phyloP scores from a whole-genome alignment of 768 basidiomycete species.

The Kwoniella europaea region DNA sequence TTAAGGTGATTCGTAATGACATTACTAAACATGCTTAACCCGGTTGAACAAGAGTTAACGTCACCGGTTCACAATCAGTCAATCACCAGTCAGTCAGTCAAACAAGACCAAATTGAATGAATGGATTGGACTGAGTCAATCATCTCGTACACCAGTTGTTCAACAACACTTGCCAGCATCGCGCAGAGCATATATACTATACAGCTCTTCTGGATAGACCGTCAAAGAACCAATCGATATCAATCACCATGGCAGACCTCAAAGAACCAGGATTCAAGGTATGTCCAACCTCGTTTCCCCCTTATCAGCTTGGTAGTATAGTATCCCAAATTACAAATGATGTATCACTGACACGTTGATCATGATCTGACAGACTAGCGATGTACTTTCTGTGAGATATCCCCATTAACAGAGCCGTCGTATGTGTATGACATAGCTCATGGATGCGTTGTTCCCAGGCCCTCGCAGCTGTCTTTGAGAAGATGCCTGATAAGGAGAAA shows the following conservation, averaged over 20 bases:
- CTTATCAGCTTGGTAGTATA: not conserved
- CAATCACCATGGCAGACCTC: slow-evolving; percentile 47
- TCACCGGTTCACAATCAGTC: not conserved
- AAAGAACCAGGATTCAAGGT: slow-evolving; percentile 56
- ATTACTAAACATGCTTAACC: not conserved
- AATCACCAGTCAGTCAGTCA: too few species aligned
- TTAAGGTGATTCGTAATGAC: not conserved
- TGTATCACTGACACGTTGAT: not conserved
- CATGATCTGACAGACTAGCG: slow-evolving; percentile 41
- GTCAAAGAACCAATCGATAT: not conserved
- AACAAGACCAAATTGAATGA: too few species aligned
- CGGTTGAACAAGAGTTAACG: not conserved
- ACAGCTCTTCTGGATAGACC: not conserved
- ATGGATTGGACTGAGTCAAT: not conserved
- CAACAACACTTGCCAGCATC: not conserved
- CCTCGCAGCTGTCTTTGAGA: slow-evolving; percentile 48
- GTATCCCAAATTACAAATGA: not conserved
- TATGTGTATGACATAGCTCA: not conserved
- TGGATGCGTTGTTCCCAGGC: slow-evolving; percentile 28
- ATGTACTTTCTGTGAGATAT: slow-evolving; percentile 36
- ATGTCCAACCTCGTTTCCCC: slow-evolving; percentile 1
- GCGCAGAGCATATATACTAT: not conserved
- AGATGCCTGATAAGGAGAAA: slow-evolving; percentile 57
- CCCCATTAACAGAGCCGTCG: not conserved
- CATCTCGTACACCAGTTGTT: not conserved